Evolutionary conservation across 805 yeast species (phyloP), one percentile per base, ranked within the genome.

Genomic region (Metschnikowia lochheadii): DNA sequence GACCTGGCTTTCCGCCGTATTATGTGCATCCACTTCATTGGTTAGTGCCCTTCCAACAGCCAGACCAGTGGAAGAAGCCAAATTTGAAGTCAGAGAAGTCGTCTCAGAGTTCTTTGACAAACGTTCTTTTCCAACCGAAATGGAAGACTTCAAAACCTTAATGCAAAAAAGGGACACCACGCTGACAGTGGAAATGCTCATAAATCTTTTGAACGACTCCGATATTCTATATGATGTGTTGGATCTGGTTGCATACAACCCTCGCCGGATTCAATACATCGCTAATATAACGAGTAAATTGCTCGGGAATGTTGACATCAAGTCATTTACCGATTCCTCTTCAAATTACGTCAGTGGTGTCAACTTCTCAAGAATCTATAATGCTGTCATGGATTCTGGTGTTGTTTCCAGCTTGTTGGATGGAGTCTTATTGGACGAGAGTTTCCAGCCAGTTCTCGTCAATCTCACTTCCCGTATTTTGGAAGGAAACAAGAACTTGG

Each of bases 351-450:
- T 49, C 10, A 44, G 53, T 21, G 51, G 48, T 18, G 23, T 56
- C 14, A 57, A 57, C 38, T 54, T 49, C 26, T 37, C 70, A 6
- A 63, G 58, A 4, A 52, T 69, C 10, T 43, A 65, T 20, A 50
- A 49, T 8, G 55, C 60, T 8, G 67, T 70, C 10, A 45, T 56
- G 46, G 57, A 63, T 2, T 72, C 77, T 1, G 78, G 78, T 0
- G 63, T 73, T 20, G 55, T 69, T 17, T 54, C 62, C 6, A 65
- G 70, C 6, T 44, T 65, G 2, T 60, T 68, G 49, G 75, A 73
- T 51, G 77, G 77, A 0, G 50, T 72, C 11, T 58, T 73, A 29
- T 63, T 73, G 52, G 77, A 73, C 52, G 57, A 56, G 1, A 47
- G 47, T 33, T 70, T 57, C 55, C 60, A 73, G 45, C 72, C 72